Conservation (phyloP, 2,329 filamentous ascomycete species). For the Scolecobasidium constrictum region DNA sequence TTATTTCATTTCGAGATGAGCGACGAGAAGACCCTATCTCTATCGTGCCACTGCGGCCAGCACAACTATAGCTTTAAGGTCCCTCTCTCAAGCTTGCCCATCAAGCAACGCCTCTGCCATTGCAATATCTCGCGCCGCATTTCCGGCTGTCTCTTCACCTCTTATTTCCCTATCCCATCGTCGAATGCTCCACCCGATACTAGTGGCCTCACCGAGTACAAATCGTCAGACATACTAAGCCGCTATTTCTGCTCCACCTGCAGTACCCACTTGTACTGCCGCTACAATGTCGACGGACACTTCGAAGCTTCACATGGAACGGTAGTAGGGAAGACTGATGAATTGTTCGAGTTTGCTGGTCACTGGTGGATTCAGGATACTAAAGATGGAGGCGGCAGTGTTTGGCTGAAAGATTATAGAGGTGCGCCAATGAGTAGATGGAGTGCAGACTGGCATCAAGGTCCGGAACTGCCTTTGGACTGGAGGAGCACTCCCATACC, state of each 20-base stretch:
- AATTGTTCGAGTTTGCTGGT: conserved; percentile 17
- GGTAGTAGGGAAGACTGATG: conserved; percentile 21
- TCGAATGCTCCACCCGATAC: conserved; percentile 20
- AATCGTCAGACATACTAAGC: conserved; percentile 29
- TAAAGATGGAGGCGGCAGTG: conserved; percentile 25
- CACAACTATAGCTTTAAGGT: conserved; percentile 25
- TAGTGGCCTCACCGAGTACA: conserved; percentile 30
- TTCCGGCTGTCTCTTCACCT: conserved; percentile 36
- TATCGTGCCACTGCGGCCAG: conserved; percentile 26
- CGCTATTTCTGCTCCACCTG: conserved; percentile 42
- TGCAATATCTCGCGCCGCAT: conserved; percentile 39
- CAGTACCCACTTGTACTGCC: conserved; percentile 30
- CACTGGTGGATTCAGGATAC: conserved; percentile 25
- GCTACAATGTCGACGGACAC: conserved; percentile 12
- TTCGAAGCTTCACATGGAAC: conserved; percentile 19
- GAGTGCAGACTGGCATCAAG: conserved; percentile 13
- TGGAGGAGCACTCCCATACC: conserved; percentile 11
- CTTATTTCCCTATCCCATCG: conserved; percentile 30
- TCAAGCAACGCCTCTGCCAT: conserved; percentile 37
- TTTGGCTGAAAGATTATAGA: conserved; percentile 20
- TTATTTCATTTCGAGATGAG: no score
- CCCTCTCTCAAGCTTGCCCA: conserved; percentile 22
- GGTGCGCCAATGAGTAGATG: conserved; percentile 13
- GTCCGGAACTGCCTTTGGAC: conserved; percentile 14
- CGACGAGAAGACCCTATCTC: conserved; percentile 2